Percentiles rank a stretch among this genome's conserved stretches.
These are phyloP conservation scores for Takashimella tepidaria DNA, from an alignment of 1,284 basidiomycete species.

Conservation along the genomic window DNA sequence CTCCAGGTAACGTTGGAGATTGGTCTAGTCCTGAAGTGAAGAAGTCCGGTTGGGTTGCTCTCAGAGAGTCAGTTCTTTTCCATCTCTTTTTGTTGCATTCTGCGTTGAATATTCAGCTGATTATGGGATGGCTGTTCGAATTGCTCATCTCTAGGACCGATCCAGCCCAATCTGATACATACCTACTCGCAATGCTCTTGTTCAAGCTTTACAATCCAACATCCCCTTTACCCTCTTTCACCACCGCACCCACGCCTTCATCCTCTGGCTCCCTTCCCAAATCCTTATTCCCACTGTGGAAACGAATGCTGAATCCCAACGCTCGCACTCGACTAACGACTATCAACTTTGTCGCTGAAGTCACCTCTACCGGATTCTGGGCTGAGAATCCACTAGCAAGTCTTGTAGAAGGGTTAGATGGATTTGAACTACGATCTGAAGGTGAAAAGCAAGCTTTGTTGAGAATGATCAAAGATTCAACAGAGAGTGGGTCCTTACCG, in stretches of 20 bases:
- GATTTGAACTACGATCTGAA: constrained; percentile 78
- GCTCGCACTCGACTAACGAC: constrained; percentile 70
- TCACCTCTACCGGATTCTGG: constrained; percentile 72
- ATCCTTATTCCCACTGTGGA: constrained; percentile 72
- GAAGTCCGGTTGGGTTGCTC: constrained; percentile 72
- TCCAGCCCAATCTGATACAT: constrained; percentile 70
- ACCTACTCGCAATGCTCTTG: constrained; percentile 77
- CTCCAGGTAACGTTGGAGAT: constrained; percentile 58
- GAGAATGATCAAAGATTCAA: constrained; percentile 73
- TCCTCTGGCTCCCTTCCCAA: constrained; percentile 74
- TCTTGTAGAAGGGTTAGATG: constrained; percentile 79
- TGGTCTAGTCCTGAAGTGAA: constrained; percentile 79
- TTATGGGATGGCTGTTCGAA: no score
- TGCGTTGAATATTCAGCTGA: background rate
- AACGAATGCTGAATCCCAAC: constrained; percentile 83
- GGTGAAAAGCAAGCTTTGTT: constrained; percentile 72
- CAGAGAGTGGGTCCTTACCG: constrained; percentile 63
- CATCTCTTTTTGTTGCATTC: background rate
- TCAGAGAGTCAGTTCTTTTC: constrained; percentile 65
- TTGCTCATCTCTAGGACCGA: constrained; percentile 59
- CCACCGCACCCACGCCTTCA: constrained; percentile 63
- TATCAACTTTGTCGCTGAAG: constrained; percentile 74
- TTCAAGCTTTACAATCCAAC: constrained; percentile 80
- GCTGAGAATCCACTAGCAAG: constrained; percentile 74
- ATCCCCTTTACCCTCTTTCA: constrained; percentile 60